Conservation (phyloP, 192 early-diverging fungal genomes). For the Podila verticillata region DNA sequence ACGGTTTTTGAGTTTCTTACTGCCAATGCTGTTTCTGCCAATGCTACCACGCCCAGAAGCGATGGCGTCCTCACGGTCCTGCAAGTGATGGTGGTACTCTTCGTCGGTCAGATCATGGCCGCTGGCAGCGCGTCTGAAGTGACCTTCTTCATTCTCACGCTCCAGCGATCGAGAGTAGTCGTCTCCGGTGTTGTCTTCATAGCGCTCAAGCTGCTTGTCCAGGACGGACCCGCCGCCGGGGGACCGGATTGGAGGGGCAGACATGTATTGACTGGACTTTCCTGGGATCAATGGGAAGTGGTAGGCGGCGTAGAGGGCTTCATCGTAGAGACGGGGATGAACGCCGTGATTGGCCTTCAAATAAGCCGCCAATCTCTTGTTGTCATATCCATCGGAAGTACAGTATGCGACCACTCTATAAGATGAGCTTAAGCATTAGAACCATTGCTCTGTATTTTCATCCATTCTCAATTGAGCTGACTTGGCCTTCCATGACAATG, state of each 20-base stretch:
- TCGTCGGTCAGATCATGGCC: slow-evolving; percentile 24
- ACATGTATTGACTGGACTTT: slow-evolving; percentile 27
- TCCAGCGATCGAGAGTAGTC: slow-evolving; percentile 42
- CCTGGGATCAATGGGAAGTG: slow-evolving; percentile 63
- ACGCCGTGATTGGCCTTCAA: slow-evolving; percentile 61
- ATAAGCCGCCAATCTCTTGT: slow-evolving; percentile 53
- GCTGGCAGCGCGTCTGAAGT: slow-evolving; percentile 16
- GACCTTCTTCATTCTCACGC: slow-evolving; percentile 17
- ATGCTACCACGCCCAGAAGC: slow-evolving; percentile 11
- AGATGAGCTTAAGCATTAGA: neutral
- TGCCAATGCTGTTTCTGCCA: neutral
- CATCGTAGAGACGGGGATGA: slow-evolving; percentile 61
- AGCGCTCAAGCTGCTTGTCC: slow-evolving; percentile 60
- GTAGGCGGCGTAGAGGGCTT: slow-evolving; percentile 65
- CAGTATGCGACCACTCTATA: slow-evolving; percentile 80
- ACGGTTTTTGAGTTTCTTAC: slow-evolving; percentile 33
- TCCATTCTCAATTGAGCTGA: neutral
- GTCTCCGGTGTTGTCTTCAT: slow-evolving; percentile 52
- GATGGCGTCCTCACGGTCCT: slow-evolving; percentile 17
- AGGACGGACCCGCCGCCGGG: slow-evolving; percentile 61
- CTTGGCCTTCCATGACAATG: neutral
- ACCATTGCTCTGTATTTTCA: neutral
- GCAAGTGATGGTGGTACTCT: slow-evolving; percentile 29
- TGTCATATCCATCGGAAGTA: slow-evolving; percentile 71
- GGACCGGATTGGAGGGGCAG: slow-evolving; percentile 44